A percentile compares a stretch with the other conserved stretches of the same genome.
Conservation (phyloP, 2,329 filamentous ascomycete species). For the Colletotrichum euphorbiae region DNA sequence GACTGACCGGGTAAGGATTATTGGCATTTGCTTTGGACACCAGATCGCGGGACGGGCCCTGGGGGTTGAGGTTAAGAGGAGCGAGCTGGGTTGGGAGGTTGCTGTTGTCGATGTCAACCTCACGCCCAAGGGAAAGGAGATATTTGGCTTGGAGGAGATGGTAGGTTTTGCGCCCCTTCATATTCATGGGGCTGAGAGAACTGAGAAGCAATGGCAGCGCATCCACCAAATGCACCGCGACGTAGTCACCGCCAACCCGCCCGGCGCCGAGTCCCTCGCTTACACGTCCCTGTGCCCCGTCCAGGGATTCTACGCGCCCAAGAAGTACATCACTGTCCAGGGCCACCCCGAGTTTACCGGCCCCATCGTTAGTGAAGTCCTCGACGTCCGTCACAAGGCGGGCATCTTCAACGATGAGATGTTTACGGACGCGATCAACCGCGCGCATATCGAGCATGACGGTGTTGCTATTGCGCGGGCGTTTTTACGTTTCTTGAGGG, state of each 20-base stretch:
- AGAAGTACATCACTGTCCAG: slow-evolving; percentile 79
- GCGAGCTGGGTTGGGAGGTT: slow-evolving; percentile 82
- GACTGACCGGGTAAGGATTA: slow-evolving; percentile 72
- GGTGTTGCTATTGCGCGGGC: slow-evolving; percentile 79
- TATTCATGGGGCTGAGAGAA: no score
- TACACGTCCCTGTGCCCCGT: slow-evolving; percentile 75
- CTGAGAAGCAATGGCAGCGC: slow-evolving; percentile 54
- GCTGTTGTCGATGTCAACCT: slow-evolving; percentile 77
- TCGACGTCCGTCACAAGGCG: slow-evolving; percentile 70
- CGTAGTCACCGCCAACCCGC: slow-evolving; percentile 73
- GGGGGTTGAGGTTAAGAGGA: slow-evolving; percentile 74
- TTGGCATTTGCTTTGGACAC: slow-evolving; percentile 89
- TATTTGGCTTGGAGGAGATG: slow-evolving; percentile 75
- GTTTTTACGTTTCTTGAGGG: slow-evolving; percentile 81
- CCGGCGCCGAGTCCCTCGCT: slow-evolving; percentile 71
- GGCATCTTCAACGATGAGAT: slow-evolving; percentile 78
- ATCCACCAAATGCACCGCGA: slow-evolving; percentile 92
- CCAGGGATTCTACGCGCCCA: slow-evolving; percentile 82
- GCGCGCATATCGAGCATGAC: slow-evolving; percentile 78
- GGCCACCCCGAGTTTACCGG: slow-evolving; percentile 87
- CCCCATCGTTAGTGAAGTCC: slow-evolving; percentile 76
- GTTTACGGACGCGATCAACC: slow-evolving; percentile 74
- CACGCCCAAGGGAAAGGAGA: slow-evolving; percentile 74
- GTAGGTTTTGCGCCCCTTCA: slow-evolving; percentile 47
- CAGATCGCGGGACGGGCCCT: slow-evolving; percentile 84